A percentile compares a stretch with the other conserved stretches of the same genome.
Conservation (phyloP, 495 filamentous ascomycete species). For the Penicillium coffeae region DNA sequence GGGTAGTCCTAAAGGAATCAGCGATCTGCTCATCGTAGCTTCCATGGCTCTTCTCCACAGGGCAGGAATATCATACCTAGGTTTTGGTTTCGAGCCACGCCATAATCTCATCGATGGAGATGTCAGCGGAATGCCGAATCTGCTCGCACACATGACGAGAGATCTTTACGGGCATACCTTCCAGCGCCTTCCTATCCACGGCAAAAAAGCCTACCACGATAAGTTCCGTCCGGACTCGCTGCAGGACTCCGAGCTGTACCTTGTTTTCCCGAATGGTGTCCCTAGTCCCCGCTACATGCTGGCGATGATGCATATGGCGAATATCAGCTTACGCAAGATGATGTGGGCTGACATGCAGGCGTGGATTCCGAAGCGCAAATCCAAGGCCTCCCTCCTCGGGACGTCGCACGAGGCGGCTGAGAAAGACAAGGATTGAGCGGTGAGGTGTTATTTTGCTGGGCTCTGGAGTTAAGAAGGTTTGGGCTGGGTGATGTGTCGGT, state of each 20-base stretch:
- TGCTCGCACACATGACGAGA: slow-evolving; percentile 23
- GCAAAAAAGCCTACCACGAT: slow-evolving; percentile 44
- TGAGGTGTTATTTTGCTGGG: not conserved
- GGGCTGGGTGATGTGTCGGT: not conserved
- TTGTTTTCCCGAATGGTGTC: slow-evolving; percentile 34
- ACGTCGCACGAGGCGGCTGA: not conserved
- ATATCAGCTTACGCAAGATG: slow-evolving; percentile 31
- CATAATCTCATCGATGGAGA: slow-evolving; percentile 19
- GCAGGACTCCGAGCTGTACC: slow-evolving; percentile 30
- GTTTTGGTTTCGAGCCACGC: slow-evolving; percentile 39
- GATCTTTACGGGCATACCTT: slow-evolving; percentile 28
- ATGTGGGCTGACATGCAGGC: slow-evolving; percentile 18
- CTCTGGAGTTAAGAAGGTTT: not conserved
- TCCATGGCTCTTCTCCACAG: slow-evolving; percentile 35
- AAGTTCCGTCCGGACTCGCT: slow-evolving; percentile 35
- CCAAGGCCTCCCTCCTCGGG: not conserved
- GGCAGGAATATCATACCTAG: slow-evolving; percentile 31
- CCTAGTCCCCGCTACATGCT: slow-evolving; percentile 29
- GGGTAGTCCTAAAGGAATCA: slow-evolving; percentile 33
- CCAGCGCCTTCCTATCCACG: slow-evolving; percentile 29
- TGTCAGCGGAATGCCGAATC: slow-evolving; percentile 25
- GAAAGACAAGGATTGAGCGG: not conserved
- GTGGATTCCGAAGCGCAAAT: slow-evolving; percentile 5
- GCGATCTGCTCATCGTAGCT: slow-evolving; percentile 34
- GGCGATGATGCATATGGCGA: slow-evolving; percentile 39